Base-by-base conservation (phyloP, 352 stramenopile genomes). In the Elongisporangium undulatum region DNA sequence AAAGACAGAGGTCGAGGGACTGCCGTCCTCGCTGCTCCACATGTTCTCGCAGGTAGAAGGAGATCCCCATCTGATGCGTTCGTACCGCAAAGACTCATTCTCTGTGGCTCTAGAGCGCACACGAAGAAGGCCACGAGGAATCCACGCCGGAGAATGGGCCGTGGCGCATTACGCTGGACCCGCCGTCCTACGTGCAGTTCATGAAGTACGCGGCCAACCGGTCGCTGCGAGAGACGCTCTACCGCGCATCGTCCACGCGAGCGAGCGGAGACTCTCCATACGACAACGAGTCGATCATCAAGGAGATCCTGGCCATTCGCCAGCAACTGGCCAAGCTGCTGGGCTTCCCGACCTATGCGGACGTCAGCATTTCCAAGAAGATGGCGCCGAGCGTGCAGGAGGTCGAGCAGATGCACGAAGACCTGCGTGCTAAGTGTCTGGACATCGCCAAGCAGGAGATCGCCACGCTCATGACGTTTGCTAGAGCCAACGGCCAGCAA, bases 131-230 rank as follows among this genome's bases (percentile, higher is more conserved):
- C 8, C 71, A 88, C 49, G 63, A 74, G 13, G 66, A 74, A 0
- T 89, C 89, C 29, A 96, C 87, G 38, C 48, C 90, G 2, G 74
- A 90, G 26, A 68, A 64, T 19, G 96, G 97, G 15, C 97, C 97
- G 8, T 99, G 95, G 95, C 77, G 94, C 34, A 81, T 99, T 52
- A 98, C 96, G 24, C 71, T 99, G 0, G 96, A 99, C 65, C 91
- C 91, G 48, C 95, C 96, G 6, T 96, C 83, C 38, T 99, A 99
- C 67, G 74, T 98, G 54, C 87, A 97, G 53, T 94, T 96, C 45
- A 98, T 99, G 93, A 94, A 97, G 62, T 96, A 99, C 67, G 71
- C 97, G 5, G 76, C 88, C 15, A 97, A 97, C 68, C 78, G 91
- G 2, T 74, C 73, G 15, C 67, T 99, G 29, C 92, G 97, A 52